Percentiles rank a stretch among this genome's conserved stretches.
These are phyloP conservation scores for Coriaria nepalensis DNA, from an alignment of 306 rosid genomes.

Conservation along the genomic window DNA sequence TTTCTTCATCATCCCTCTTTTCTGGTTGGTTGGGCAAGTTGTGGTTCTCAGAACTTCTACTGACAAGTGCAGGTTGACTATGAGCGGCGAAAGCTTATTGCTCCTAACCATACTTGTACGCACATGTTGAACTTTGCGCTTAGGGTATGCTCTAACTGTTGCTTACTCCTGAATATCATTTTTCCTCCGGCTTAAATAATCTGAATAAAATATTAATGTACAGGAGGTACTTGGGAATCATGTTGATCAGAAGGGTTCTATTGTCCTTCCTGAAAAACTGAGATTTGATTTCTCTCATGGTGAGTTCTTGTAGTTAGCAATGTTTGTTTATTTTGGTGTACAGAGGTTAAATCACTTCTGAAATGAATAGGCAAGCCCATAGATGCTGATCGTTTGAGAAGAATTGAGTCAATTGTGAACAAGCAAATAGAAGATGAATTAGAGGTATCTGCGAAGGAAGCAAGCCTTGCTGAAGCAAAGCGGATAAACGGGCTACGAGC, in stretches of 20 bases:
- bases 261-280: constrained; percentile 92
- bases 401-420: constrained; percentile 73
- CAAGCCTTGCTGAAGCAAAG: constrained; percentile 58
- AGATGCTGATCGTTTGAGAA: constrained; percentile 57
- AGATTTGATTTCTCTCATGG: constrained; percentile 98
- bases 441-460: constrained; percentile 69
- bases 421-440: constrained; percentile 74
- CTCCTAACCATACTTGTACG: constrained; percentile 98
- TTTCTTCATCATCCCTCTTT: background rate
- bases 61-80: constrained; percentile 65
- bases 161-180: background rate
- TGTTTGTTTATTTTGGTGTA: background rate
- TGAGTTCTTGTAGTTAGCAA: constrained; percentile 17
- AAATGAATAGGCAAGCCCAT: constrained; percentile 75
- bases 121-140: constrained; percentile 97
- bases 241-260: constrained; percentile 93
- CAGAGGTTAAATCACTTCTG: constrained; percentile 10
- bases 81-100: constrained; percentile 60
- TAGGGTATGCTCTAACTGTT: constrained; percentile 37
- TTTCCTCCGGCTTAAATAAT: constrained; percentile 1
- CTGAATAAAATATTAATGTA: constrained; percentile 11
- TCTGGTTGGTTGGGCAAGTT: background rate
- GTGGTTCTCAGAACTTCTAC: background rate
- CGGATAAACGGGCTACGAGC: constrained; percentile 80
- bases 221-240: constrained; percentile 91